Evolutionary conservation across 148 eudicot species (phyloP).

Genomic region (Rhododendron simsii): DNA sequence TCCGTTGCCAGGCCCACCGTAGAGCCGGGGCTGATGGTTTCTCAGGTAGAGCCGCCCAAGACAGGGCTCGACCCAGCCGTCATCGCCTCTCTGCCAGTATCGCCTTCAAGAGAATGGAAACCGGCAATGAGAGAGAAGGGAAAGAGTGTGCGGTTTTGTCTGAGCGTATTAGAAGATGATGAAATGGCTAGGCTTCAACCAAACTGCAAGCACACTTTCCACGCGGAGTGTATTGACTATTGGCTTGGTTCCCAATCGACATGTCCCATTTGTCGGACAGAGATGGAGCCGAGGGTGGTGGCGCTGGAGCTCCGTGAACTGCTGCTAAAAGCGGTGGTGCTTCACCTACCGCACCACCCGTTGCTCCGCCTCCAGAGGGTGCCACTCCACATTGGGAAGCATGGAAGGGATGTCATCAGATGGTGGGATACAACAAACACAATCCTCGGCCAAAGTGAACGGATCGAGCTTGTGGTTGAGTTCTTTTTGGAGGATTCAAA

Average conservation of each 20-base stretch:
- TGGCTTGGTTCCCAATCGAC: slow-evolving; percentile 46
- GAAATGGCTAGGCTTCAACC: slow-evolving; percentile 43
- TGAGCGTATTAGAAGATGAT: slow-evolving; percentile 20
- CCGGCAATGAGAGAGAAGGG: neutral
- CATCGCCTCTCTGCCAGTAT: slow-evolving; percentile 36
- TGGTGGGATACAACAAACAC: slow-evolving; percentile 2
- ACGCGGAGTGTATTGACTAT: slow-evolving; percentile 48
- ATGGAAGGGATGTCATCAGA: slow-evolving; percentile 25
- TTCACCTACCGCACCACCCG: slow-evolving; percentile 3
- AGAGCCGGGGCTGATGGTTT: slow-evolving; percentile 3
- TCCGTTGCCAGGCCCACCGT: slow-evolving; percentile 27
- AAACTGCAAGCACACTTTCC: slow-evolving; percentile 55
- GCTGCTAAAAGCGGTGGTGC: neutral
- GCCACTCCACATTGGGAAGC: neutral
- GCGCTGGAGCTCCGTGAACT: neutral
- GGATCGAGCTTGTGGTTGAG: slow-evolving; percentile 44
- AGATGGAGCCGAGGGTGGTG: slow-evolving; percentile 29
- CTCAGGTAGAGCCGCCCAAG: slow-evolving; percentile 15
- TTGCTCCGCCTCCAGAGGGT: slow-evolving; percentile 33
- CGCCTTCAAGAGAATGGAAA: slow-evolving; percentile 17
- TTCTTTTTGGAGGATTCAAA: slow-evolving; percentile 52
- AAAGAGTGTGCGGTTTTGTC: too few relatives aligned
- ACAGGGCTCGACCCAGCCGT: slow-evolving; percentile 48
- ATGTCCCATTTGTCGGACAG: slow-evolving; percentile 59
- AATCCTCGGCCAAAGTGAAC: slow-evolving; percentile 14